Conservation (phyloP, 169 alveolate species). For the Plasmodium blacklocki region DNA sequence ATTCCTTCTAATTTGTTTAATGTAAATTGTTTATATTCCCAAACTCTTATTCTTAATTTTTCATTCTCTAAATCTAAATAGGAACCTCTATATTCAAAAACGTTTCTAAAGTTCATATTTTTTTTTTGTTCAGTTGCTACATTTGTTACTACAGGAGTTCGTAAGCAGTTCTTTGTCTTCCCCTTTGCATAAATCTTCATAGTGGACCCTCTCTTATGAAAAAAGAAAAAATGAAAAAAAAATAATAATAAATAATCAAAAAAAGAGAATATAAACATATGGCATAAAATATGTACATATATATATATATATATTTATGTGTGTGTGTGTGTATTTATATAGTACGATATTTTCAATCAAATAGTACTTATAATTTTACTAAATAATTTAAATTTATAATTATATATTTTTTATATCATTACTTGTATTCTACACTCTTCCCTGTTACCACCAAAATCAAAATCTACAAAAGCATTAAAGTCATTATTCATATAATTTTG, state of each 20-base stretch:
- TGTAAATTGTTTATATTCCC: conserved; percentile 87
- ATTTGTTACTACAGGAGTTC: conserved; percentile 88
- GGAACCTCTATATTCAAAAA: conserved; percentile 89
- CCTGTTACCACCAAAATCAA: conserved; percentile 85
- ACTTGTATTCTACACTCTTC: conserved; percentile 85
- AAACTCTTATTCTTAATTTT: conserved; percentile 85
- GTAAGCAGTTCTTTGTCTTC: conserved; percentile 82
- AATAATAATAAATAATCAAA: neutral
- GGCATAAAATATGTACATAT: neutral
- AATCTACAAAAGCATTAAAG: conserved; percentile 84
- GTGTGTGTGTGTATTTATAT: no score
- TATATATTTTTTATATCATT: neutral
- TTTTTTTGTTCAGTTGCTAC: conserved; percentile 84
- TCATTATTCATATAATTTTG: conserved; percentile 80
- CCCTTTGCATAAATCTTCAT: conserved; percentile 85
- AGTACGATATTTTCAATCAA: no score
- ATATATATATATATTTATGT: neutral
- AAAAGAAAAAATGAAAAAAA: neutral
- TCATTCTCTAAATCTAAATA: conserved; percentile 88
- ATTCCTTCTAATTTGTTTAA: conserved; percentile 86
- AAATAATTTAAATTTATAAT: no score
- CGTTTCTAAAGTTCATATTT: conserved; percentile 83
- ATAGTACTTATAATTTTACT: no score
- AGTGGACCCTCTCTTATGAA: conserved; percentile 76
- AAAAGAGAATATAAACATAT: neutral